Evolutionary conservation across 179 eudicot genomes (phyloP).

Genomic region (Beta corolliflora): DNA sequence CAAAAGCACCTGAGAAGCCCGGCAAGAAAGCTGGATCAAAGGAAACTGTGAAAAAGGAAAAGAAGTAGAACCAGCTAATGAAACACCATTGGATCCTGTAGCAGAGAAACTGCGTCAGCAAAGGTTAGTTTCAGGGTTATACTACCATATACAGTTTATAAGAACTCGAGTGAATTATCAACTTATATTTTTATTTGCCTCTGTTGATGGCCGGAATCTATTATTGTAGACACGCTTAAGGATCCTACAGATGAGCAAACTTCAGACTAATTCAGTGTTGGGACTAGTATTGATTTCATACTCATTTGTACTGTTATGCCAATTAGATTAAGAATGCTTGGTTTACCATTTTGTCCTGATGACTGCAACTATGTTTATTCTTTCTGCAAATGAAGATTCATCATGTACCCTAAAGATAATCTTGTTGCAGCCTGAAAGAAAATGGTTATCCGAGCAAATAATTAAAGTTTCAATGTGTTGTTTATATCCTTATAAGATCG

Average conservation of each 20-base stretch:
- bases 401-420: background rate
- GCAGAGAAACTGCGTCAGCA: constrained; percentile 91
- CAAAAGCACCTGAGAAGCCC: constrained; percentile 57
- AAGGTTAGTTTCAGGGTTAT: constrained; percentile 45
- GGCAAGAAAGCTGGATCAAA: constrained; percentile 63
- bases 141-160: background rate
- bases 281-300: background rate
- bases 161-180: too few species aligned
- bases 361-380: background rate
- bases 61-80: constrained; percentile 49
- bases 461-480: background rate
- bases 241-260: background rate
- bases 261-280: background rate
- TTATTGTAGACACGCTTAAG: background rate
- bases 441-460: background rate
- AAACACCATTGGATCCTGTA: constrained; percentile 67
- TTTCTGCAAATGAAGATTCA: background rate
- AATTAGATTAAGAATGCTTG: background rate
- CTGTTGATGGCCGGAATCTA: background rate
- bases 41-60: constrained; percentile 63
- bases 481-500: background rate
- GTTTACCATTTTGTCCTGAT: background rate
- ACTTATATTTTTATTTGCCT: background rate
- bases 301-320: background rate
- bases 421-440: background rate